Conservation (phyloP, 495 filamentous ascomycete species). For the Neurospora sp. region DNA sequence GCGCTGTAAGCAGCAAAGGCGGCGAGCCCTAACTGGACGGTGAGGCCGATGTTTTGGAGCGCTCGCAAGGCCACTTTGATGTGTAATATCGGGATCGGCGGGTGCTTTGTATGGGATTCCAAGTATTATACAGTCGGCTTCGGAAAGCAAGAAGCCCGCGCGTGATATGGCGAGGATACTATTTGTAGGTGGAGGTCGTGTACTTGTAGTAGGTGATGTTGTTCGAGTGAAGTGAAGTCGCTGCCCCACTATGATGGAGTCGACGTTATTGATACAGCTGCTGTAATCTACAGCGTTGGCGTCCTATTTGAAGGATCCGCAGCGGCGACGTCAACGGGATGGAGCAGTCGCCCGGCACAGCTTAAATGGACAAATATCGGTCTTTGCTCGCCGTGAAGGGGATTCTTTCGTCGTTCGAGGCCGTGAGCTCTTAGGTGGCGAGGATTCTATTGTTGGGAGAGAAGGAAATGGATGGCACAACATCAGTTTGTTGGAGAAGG, state of each 20-base stretch:
- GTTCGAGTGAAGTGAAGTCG: not conserved
- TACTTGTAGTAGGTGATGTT: not conserved
- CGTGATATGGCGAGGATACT: not conserved
- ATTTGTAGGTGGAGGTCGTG: not conserved
- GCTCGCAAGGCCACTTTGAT: slow-evolving; percentile 39
- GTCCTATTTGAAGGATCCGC: not conserved
- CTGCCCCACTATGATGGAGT: not conserved
- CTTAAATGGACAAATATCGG: not conserved
- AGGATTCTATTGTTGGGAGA: not conserved
- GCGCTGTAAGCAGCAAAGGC: slow-evolving; percentile 37
- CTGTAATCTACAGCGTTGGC: not conserved
- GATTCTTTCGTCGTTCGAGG: not conserved
- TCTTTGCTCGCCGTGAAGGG: not conserved
- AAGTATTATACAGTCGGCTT: not conserved
- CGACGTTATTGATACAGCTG: not conserved
- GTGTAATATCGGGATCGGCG: not conserved
- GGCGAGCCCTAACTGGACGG: slow-evolving; percentile 39
- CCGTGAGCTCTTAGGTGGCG: not conserved
- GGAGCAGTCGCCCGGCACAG: not conserved
- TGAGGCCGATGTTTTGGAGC: slow-evolving; percentile 36
- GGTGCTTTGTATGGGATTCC: not conserved
- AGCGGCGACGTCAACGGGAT: not conserved
- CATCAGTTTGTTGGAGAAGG: not conserved
- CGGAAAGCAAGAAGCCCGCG: not conserved
- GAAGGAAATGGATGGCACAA: not conserved